Base-by-base conservation (phyloP, 805 yeast genomes). In the Sugiyamaella qingdaonensis region DNA sequence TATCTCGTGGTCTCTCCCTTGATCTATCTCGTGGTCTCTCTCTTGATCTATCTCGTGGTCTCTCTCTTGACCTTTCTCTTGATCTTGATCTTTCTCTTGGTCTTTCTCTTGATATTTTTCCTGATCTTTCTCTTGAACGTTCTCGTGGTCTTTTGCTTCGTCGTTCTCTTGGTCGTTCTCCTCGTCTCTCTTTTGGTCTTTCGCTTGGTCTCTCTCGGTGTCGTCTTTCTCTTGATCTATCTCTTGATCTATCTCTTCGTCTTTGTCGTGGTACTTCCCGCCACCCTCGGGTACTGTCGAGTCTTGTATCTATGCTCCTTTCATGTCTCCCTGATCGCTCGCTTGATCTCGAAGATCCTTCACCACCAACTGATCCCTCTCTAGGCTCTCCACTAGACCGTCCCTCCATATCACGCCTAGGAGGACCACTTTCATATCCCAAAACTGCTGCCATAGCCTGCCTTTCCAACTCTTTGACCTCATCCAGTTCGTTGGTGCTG, bases 381-480 rank as follows among this genome's bases (percentile, higher is more conserved):
- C 24, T 10, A n/a, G 11, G 10, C 24, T 48, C 18, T 37, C 51
- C 7, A 48, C 13, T n/a, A 34, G 13, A 4, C 7, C 29, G 29
- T 24, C 29, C 29, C 3, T 24, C 29, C 29, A 24, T 4, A 24
- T 24, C 29, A 24, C 29, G 29, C 29, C 7, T 24, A 3, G 29
- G 29, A 24, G 7, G 29, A 16, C 13, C 48, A 14, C 47, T 13
- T 2, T 47, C 42, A 48, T 31, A 47, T 2, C 54, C 54, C 13
- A 51, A 29, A 27, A 33, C 37, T 10, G 50, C 46, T 4, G 54
- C 37, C 54, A 51, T 29, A n/a, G 54, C 52, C 14, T 46, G 24
- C 21, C 34, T 29, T 37, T 51, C 54, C 2, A 43, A 18, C 41
- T 33, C 47, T 48, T 51, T 51, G n/a, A 51, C 34, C 37, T 32